Conservation (phyloP, 2,329 filamentous ascomycete genomes). For the Metarhizium guizhouense region DNA sequence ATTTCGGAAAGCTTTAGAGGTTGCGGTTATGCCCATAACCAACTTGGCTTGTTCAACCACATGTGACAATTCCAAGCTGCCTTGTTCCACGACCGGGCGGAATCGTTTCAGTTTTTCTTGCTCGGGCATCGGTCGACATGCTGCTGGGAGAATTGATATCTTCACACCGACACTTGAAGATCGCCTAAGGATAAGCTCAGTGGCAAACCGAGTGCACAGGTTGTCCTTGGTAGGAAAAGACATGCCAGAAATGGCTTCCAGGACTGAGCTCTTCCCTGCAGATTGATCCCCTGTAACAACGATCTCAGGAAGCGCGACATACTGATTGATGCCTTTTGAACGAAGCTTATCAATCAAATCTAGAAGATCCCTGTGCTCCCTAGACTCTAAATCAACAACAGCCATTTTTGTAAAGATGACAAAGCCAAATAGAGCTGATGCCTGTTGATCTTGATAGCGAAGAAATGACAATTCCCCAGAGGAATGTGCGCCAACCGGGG, state of each 20-base stretch:
- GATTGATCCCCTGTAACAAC: constrained; percentile 54
- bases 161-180: constrained; percentile 22
- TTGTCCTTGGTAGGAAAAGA: constrained; percentile 49
- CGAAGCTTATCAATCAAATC: constrained; percentile 9
- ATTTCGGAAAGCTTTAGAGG: constrained; percentile 29
- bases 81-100: constrained; percentile 3
- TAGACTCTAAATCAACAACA: constrained; percentile 3
- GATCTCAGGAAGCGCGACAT: constrained; percentile 33
- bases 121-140: constrained; percentile 15
- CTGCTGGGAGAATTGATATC: constrained; percentile 22
- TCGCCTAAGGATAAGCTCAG: constrained; percentile 50
- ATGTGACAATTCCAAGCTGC: constrained; percentile 16
- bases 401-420: neutral
- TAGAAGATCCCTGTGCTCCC: constrained; percentile 6
- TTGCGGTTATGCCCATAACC: constrained; percentile 38
- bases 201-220: constrained; percentile 54
- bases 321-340: constrained; percentile 3
- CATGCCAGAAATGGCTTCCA: constrained; percentile 54
- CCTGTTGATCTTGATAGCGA: neutral
- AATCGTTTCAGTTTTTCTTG: constrained; percentile 19
- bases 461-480: neutral
- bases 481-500: neutral
- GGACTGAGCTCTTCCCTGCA: constrained; percentile 54
- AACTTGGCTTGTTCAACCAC: constrained; percentile 31
- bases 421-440: neutral